Conservation (phyloP, 805 yeast species). For the Candida oleophila region DNA sequence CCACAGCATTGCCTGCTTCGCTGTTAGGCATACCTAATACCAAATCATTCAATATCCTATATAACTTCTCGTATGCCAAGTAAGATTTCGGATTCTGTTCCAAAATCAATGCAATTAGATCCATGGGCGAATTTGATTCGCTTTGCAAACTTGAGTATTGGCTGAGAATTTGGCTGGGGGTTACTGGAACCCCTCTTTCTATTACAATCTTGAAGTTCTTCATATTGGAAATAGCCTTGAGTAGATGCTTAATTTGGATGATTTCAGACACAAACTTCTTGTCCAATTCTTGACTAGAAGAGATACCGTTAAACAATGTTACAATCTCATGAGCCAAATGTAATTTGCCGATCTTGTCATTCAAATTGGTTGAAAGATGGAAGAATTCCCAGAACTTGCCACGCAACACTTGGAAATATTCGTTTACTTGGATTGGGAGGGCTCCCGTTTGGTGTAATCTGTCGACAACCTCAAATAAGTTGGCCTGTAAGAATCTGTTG, state of each 20-base stretch:
- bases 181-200: conserved; percentile 32
- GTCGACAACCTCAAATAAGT: conserved; percentile 24
- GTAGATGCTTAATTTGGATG: conserved; percentile 29
- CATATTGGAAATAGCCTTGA: conserved; percentile 33
- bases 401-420: conserved; percentile 15
- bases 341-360: conserved; percentile 32
- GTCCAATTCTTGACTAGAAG: not conserved
- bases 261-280: conserved; percentile 10
- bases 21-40: conserved; percentile 12
- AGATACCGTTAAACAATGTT: conserved; percentile 20
- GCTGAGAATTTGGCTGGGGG: conserved; percentile 37
- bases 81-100: conserved; percentile 58
- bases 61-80: conserved; percentile 40
- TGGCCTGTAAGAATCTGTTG: conserved; percentile 27
- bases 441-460: conserved; percentile 11
- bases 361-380: conserved; percentile 27
- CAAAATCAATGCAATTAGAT: conserved; percentile 41
- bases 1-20: not conserved
- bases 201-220: conserved; percentile 35
- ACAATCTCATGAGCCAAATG: conserved; percentile 25
- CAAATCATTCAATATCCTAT: conserved; percentile 40
- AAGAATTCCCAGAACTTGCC: conserved; percentile 36
- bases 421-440: conserved; percentile 8
- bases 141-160: conserved; percentile 16
- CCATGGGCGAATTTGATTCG: conserved; percentile 24